Base-by-base conservation (phyloP, 2,329 filamentous ascomycete genomes). In the Seiridium cupressi region DNA sequence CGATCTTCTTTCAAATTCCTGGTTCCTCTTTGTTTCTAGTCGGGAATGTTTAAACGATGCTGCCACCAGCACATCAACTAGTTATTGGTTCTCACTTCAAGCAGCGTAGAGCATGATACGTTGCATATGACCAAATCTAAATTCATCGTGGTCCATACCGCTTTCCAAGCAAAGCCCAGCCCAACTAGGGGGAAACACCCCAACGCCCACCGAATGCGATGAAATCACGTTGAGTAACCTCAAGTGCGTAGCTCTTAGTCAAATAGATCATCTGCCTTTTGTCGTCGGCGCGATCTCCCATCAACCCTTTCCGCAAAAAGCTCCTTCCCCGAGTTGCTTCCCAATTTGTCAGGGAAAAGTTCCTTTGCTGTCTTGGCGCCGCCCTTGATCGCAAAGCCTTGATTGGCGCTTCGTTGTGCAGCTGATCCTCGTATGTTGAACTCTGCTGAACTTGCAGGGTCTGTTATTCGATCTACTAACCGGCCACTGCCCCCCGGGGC, bases 241-340 rank as follows among this genome's bases (percentile, higher is more conserved):
- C 11, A 32, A 32, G 26, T 32, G 35, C 26, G n/a, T 3, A 5
- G 40, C 44, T 13, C 54, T 83, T 73, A 92, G 62, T 82, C 80
- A 70, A 92, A 93, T 64, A 90, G 78, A 74, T 93, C 90, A 67
- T 91, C 88, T 0, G 90, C 90, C 69, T 80, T 87, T 66, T 89
- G 85, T 64, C 90, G 83, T 63, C 79, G 81, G 61, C 81, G 79
- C 11, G 83, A 80, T 63, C 86, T 79, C 2, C 84, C 84, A 57
- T 85, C 82, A 34, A 86, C 69, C 63, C 78, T 86, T 61, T 86
- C 83, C 1, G 82, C 81, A 67, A 92, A 90, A 13, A 92, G 73
- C 70, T 93, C 90, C 73, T 90, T 92, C 55, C 85, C 86, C 2
- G 82, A 75, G 69, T 91, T 91, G 64, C 64, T 72, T 34, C 78